phyloP scores from a whole-genome alignment of 2,329 filamentous ascomycete genomes.

The Seiridium cupressi region DNA sequence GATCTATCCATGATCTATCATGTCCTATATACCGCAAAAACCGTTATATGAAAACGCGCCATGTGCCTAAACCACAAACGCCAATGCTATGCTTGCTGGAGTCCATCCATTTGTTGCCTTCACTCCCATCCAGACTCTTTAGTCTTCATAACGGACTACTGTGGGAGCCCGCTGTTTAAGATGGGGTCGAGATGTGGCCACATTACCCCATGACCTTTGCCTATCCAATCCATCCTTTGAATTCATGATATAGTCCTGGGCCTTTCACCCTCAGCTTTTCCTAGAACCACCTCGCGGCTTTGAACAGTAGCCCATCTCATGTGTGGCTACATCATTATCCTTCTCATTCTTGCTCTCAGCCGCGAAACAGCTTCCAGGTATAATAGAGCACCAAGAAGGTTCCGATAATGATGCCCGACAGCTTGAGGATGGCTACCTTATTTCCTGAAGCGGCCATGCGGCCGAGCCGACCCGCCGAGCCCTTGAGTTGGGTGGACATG shows the following conservation, averaged over 20 bases:
- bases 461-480: slow-evolving; percentile 76
- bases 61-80: slow-evolving; percentile 21
- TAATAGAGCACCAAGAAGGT: slow-evolving; percentile 76
- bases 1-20: not conserved
- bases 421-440: slow-evolving; percentile 85
- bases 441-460: slow-evolving; percentile 92
- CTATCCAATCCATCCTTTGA: too few relatives aligned
- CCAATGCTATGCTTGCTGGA: slow-evolving; percentile 30
- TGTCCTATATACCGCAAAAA: slow-evolving; percentile 4
- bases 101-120: not conserved
- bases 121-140: too few relatives aligned
- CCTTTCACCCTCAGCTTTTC: too few relatives aligned
- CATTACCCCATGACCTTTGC: too few relatives aligned
- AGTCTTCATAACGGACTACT: too few relatives aligned
- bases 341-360: slow-evolving; percentile 12
- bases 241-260: too few relatives aligned
- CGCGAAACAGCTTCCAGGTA: slow-evolving; percentile 62
- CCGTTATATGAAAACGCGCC: not conserved
- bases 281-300: too few relatives aligned
- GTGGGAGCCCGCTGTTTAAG: too few relatives aligned
- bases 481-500: slow-evolving; percentile 79
- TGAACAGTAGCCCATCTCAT: too few relatives aligned
- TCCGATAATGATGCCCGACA: slow-evolving; percentile 78
- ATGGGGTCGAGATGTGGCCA: too few relatives aligned
- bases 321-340: too few relatives aligned